Base-by-base conservation (phyloP, 495 filamentous ascomycete genomes). In the Amorphotheca resinae region DNA sequence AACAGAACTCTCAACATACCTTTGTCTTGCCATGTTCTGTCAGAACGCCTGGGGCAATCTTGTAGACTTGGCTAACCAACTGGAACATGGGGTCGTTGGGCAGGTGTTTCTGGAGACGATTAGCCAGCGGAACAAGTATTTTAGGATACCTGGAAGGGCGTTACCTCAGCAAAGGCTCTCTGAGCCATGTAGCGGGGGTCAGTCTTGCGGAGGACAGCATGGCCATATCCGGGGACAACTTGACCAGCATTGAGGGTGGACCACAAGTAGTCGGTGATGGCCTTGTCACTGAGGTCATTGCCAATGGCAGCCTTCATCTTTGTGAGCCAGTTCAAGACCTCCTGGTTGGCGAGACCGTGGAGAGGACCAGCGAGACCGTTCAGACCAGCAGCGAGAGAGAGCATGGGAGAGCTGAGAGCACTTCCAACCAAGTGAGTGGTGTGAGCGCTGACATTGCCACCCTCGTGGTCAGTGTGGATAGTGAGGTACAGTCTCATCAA, bases 1-100 rank as follows among this genome's bases (percentile, higher is more conserved):
- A 30, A 30, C 12, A 12, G 25, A 12, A 30, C 6, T 6, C 25
- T 6, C 5, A 34, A 34, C 25, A 16, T 33, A 33, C 31, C 82
- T 93, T 93, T 66, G 87, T 93, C 84, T 98, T 98, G 67, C 91
- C 91, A 71, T 98, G 91, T 75, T 96, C 89, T 47, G 93, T 96
- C 55, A 98, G 70, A 45, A 98, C 91, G 59, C 83, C 84, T 49
- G 91, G 93, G 43, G 91, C 91, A 60, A 98, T 95, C 81, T 98
- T 95, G 80, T 94, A 95, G 52, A 96, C 89, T 70, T 95, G 87
- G 76, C 80, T 86, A 69, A 98, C 91, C 44, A 98, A 80, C 76
- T 96, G 83, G 85, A 95, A 98, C 87, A 98, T 94, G 51, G 86
- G 84, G 72, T 95, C 88, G 62, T 91, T 62, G 89, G 65, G 41